Evolutionary conservation across 202 grass and related monocot genomes (phyloP).

Genomic region (Digitaria exilis): DNA sequence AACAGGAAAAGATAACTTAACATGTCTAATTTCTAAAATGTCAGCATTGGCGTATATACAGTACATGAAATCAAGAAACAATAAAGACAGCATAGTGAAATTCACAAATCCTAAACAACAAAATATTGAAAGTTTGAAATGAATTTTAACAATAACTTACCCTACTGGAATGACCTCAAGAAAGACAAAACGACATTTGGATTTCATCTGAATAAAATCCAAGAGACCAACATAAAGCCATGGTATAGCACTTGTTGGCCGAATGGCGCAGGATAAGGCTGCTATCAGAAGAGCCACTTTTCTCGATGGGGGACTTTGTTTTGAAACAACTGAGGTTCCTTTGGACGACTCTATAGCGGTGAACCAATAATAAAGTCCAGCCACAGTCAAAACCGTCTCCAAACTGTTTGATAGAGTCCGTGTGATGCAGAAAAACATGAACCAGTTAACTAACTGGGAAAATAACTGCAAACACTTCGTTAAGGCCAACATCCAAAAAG

Average conservation of each 20-base stretch:
- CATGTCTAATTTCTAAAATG: background rate
- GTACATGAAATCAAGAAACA: background rate
- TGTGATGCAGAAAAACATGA: constrained; percentile 89
- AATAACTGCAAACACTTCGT: constrained; percentile 62
- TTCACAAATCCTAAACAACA: background rate
- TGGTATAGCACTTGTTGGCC: constrained; percentile 89
- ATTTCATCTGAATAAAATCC: constrained; percentile 77
- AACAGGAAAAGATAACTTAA: background rate
- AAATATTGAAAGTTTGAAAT: background rate
- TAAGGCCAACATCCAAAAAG: constrained; percentile 47
- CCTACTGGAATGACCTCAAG: constrained; percentile 78
- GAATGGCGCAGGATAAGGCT: constrained; percentile 78
- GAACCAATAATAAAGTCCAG: constrained; percentile 87
- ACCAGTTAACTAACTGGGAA: constrained; percentile 89
- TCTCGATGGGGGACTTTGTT: constrained; percentile 55
- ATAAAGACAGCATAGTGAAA: background rate
- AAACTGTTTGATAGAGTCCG: constrained; percentile 91
- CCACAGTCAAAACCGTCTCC: constrained; percentile 82
- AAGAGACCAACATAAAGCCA: constrained; percentile 87
- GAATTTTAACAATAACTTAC: constrained; percentile 51
- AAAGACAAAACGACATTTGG: constrained; percentile 64
- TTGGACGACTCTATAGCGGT: constrained; percentile 49
- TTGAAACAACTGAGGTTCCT: constrained; percentile 44
- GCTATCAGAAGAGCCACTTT: constrained; percentile 76
- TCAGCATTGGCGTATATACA: background rate